phyloP scores from a whole-genome alignment of 2,329 filamentous ascomycete species.

The Neonectria neomacrospora region DNA sequence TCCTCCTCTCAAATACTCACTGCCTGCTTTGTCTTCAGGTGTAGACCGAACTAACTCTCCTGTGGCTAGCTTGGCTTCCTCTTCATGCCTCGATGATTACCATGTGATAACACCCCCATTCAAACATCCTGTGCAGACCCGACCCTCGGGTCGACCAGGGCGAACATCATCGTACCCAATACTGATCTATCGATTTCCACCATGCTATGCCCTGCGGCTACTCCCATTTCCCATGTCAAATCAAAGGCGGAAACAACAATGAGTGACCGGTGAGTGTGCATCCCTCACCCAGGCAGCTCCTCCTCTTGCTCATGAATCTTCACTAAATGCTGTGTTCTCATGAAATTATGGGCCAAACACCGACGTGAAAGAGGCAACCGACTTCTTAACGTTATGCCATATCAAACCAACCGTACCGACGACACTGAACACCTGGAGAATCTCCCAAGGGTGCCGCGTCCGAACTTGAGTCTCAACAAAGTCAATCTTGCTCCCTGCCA shows the following conservation, averaged over 20 bases:
- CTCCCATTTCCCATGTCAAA: background rate
- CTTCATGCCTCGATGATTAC: slow-evolving; percentile 35
- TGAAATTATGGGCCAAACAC: slow-evolving; percentile 36
- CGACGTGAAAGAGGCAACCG: slow-evolving; percentile 36
- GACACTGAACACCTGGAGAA: slow-evolving; percentile 65
- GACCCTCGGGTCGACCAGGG: background rate
- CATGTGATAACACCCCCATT: background rate
- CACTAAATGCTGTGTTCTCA: slow-evolving; percentile 5
- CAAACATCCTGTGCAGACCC: background rate
- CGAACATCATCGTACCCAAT: slow-evolving; percentile 8
- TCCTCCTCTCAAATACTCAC: slow-evolving; percentile 1
- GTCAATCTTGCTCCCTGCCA: slow-evolving; percentile 59
- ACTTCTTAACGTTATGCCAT: slow-evolving; percentile 52
- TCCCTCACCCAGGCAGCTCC: slow-evolving; percentile 12
- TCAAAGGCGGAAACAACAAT: slow-evolving; percentile 13
- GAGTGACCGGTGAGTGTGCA: slow-evolving; percentile 6
- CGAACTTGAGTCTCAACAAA: slow-evolving; percentile 70
- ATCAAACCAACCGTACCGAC: slow-evolving; percentile 57
- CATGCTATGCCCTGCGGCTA: background rate
- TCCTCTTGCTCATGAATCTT: slow-evolving; percentile 6
- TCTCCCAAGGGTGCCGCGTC: slow-evolving; percentile 64
- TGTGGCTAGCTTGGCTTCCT: slow-evolving; percentile 11
- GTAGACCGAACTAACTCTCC: slow-evolving; percentile 32
- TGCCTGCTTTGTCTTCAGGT: slow-evolving; percentile 30
- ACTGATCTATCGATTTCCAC: slow-evolving; percentile 3